phyloP scores from a whole-genome alignment of 192 early-diverging fungal species.

The Chytriomyces confervae region DNA sequence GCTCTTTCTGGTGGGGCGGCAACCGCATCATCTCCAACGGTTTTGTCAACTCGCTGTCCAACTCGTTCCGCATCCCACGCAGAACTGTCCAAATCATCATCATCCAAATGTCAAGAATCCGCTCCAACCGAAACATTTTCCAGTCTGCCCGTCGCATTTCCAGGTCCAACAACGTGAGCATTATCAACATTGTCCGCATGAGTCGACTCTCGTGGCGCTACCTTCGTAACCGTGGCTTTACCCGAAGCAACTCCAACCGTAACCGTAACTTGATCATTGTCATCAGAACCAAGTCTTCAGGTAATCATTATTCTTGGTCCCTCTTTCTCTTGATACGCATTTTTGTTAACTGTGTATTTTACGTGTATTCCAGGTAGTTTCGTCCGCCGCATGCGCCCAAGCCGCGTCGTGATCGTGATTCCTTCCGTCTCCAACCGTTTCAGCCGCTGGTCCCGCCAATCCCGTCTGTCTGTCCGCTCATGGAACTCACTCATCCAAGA shows the following conservation, averaged over 20 bases:
- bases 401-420: not conserved
- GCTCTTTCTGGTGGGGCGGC: not conserved
- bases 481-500: not conserved
- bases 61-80: not conserved
- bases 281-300: not conserved
- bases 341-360: not conserved
- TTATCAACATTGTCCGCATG: not conserved
- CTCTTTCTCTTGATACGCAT: not conserved
- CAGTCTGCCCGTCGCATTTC: not conserved
- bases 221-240: not conserved
- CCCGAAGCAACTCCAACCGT: not conserved
- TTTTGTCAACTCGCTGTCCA: not conserved
- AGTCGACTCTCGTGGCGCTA: not conserved
- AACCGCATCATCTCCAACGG: not conserved
- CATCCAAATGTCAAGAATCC: not conserved
- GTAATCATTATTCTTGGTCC: not conserved
- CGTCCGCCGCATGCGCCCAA: not conserved
- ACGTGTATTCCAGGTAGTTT: not conserved
- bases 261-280: not conserved
- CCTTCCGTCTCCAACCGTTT: not conserved
- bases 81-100: not conserved
- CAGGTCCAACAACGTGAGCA: not conserved
- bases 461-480: not conserved
- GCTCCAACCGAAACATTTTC: not conserved
- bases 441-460: not conserved